Conservation (phyloP, 2,329 filamentous ascomycete genomes). For the Aspergillus sp. region DNA sequence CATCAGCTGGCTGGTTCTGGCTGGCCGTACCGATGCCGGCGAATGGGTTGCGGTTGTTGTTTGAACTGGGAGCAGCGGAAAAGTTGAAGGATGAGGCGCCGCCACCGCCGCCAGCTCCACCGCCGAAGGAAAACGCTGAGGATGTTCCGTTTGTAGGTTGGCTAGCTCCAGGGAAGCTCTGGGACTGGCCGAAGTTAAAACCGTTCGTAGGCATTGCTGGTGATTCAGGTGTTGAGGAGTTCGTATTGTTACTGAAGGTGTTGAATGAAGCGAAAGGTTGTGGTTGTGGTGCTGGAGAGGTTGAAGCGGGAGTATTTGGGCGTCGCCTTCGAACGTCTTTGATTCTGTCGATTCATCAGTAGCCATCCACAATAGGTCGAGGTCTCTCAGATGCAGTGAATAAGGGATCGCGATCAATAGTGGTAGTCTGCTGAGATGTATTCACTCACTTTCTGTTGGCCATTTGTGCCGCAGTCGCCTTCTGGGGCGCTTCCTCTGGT, state of each 20-base stretch:
- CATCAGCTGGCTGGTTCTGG: conserved; percentile 12
- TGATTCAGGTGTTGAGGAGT: conserved; percentile 14
- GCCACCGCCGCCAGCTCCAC: conserved; percentile 16
- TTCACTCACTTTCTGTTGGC: conserved; percentile 48
- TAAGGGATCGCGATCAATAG: no score
- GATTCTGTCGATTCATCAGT: conserved; percentile 9
- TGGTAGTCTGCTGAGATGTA: not conserved
- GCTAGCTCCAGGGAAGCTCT: conserved; percentile 26
- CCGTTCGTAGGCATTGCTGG: conserved; percentile 20
- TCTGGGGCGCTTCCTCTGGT: conserved; percentile 39
- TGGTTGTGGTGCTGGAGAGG: conserved; percentile 9
- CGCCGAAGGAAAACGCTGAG: conserved; percentile 24
- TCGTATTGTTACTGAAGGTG: conserved; percentile 22
- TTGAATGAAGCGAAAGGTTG: conserved; percentile 21
- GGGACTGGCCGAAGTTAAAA: conserved; percentile 29
- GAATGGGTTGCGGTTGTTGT: conserved; percentile 27
- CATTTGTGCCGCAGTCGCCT: conserved; percentile 48
- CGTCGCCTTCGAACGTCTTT: conserved; percentile 21
- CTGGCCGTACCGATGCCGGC: conserved; percentile 18
- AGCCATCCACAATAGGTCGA: no score
- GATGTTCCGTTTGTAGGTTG: conserved; percentile 17
- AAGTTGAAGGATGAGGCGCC: conserved; percentile 27
- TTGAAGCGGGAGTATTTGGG: conserved; percentile 13
- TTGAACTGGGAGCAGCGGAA: conserved; percentile 10
- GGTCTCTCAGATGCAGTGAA: no score